Evolutionary conservation across 352 stramenopile genomes (phyloP).

Genomic region (Phytophthora citricola): DNA sequence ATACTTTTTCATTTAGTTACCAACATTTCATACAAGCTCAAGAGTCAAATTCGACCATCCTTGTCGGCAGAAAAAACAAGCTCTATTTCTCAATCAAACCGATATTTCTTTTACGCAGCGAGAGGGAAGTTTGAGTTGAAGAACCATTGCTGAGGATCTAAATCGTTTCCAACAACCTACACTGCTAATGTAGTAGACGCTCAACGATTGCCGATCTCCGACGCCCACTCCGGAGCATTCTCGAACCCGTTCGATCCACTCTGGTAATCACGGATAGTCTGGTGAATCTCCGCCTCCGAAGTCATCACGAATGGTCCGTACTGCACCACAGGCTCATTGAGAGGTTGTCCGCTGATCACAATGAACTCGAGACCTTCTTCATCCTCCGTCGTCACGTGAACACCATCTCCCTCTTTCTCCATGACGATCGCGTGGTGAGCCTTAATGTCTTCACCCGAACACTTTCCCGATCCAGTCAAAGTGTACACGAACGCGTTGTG

Average conservation of each 20-base stretch:
- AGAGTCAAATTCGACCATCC: too few relatives aligned
- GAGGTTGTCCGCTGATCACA: slow-evolving; percentile 55
- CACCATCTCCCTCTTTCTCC: slow-evolving; percentile 56
- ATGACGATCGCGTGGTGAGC: slow-evolving; percentile 62
- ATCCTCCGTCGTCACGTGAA: slow-evolving; percentile 41
- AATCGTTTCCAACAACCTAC: too few relatives aligned
- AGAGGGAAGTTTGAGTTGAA: too few relatives aligned
- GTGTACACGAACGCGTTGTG: slow-evolving; percentile 58
- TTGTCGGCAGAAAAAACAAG: too few relatives aligned
- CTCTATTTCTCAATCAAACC: too few relatives aligned
- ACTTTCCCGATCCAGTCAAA: slow-evolving; percentile 40
- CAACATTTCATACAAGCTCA: too few relatives aligned
- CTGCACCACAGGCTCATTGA: slow-evolving; percentile 70
- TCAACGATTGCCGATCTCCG: slow-evolving; percentile 31
- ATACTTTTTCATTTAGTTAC: too few relatives aligned
- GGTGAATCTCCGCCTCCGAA: slow-evolving; percentile 44
- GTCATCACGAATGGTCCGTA: slow-evolving; percentile 79
- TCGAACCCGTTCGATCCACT: slow-evolving; percentile 64
- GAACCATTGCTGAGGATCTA: too few relatives aligned
- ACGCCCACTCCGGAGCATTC: slow-evolving; percentile 47
- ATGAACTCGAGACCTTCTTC: slow-evolving; percentile 55
- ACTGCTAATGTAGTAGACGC: too few relatives aligned
- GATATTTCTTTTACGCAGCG: too few relatives aligned
- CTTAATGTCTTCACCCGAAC: slow-evolving; percentile 28
- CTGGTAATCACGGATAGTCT: slow-evolving; percentile 55